A percentile compares a stretch with the other conserved stretches of the same genome.
Evolutionary conservation across 257 asterid species (phyloP).

Genomic region (Schizonepeta tenuifolia): DNA sequence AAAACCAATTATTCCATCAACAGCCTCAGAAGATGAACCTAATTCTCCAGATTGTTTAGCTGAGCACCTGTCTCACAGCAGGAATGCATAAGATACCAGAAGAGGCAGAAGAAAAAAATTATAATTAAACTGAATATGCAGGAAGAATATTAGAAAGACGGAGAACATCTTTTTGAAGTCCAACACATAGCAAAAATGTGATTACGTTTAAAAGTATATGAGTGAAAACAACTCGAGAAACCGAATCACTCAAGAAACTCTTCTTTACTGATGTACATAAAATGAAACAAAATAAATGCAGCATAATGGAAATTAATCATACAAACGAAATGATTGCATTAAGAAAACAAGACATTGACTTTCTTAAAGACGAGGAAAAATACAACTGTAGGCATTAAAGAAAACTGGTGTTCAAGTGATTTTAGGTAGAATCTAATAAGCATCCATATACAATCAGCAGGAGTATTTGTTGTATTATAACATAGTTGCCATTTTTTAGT

Average conservation of each 20-base stretch:
- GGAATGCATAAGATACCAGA: slow-evolving; percentile 38
- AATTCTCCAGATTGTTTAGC: slow-evolving; percentile 66
- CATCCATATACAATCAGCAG: background rate
- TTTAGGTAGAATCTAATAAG: background rate
- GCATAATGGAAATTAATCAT: background rate
- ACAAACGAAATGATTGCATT: background rate
- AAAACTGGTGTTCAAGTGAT: slow-evolving; percentile 4
- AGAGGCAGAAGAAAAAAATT: background rate
- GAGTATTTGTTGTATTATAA: background rate
- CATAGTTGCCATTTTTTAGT: slow-evolving; percentile 9
- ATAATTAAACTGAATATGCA: background rate
- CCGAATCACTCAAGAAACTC: slow-evolving; percentile 4
- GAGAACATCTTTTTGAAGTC: slow-evolving; percentile 12
- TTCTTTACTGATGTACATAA: background rate
- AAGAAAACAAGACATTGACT: background rate
- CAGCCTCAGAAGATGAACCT: slow-evolving; percentile 72
- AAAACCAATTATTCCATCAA: slow-evolving; percentile 95
- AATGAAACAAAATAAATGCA: slow-evolving; percentile 2
- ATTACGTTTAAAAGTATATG: background rate
- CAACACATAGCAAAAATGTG: background rate
- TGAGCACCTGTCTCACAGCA: slow-evolving; percentile 75
- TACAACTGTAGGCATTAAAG: background rate
- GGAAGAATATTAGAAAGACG: slow-evolving; percentile 16
- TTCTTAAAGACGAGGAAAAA: background rate
- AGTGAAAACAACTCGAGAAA: slow-evolving; percentile 30